phyloP scores from a whole-genome alignment of 2,329 filamentous ascomycete species.

The Trichoderma afroharzianum region DNA sequence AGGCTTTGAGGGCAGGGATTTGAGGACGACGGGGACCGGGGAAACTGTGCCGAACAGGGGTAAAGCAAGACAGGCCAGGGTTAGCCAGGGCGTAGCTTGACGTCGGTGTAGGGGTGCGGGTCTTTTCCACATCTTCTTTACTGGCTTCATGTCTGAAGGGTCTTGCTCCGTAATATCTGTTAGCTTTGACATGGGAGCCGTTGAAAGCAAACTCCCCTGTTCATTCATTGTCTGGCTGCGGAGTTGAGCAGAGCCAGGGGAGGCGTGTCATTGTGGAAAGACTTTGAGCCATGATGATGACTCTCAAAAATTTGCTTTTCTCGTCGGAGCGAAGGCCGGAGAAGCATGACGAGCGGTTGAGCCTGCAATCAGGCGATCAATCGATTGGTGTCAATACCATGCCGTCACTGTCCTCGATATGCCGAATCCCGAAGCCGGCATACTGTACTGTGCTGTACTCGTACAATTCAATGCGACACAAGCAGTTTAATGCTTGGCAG shows the following conservation, averaged over 20 bases:
- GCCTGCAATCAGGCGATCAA: neutral
- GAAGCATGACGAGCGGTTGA: neutral
- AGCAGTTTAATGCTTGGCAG: too few relatives aligned
- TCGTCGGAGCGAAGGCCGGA: neutral
- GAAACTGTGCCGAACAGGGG: constrained; percentile 10
- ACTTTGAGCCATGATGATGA: neutral
- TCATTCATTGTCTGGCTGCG: neutral
- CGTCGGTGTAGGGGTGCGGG: constrained; percentile 10
- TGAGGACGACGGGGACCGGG: neutral
- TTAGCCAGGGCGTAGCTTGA: constrained; percentile 6
- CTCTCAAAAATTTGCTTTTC: neutral
- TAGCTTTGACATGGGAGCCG: neutral
- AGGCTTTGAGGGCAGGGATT: neutral
- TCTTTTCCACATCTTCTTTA: neutral
- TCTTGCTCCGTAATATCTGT: neutral
- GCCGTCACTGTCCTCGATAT: neutral
- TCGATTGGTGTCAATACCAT: neutral
- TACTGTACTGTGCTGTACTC: neutral
- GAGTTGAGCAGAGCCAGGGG: neutral
- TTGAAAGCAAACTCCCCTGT: neutral
- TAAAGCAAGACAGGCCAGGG: neutral
- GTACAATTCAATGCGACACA: neutral
- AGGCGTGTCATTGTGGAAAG: neutral
- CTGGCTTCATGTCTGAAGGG: constrained; percentile 5
- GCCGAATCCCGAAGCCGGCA: neutral